Evolutionary conservation across 2,329 filamentous ascomycete species (phyloP), one percentile per base, ranked within the genome.

Genomic region (Huntiella abstrusa): DNA sequence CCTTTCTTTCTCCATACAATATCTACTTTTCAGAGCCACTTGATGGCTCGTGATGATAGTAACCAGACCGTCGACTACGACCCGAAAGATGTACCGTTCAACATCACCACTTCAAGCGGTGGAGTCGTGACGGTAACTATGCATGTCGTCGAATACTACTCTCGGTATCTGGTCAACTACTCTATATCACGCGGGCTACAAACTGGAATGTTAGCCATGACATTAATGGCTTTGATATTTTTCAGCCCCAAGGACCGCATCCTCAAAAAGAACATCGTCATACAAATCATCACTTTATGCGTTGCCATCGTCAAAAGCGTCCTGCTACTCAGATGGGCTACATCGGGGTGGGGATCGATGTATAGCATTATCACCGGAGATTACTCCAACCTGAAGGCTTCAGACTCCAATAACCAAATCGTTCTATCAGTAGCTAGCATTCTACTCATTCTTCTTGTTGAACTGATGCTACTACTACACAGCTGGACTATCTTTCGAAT

Each of bases 181-280:
- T 58, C 57, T 56, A 75, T 83, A 64, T 79, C 77, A 60, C 83
- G 79, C 57, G 77, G 73, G 45, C 62, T 70, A 13, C 82, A 88
- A 58, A 67, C 86, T 44, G 83, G 83, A 28, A 74, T 80, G 17
- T 74, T 72, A 41, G 52, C 78, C 48, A 61, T 80, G 50, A 71
- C 85, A 55, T 64, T 87, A 13, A 53, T 80, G 38, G 66, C 81
- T 28, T 63, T 87, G 2, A 61, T 85, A 8, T 55, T 79, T 49
- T 68, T 87, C 58, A 86, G 82, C 0, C 73, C 73, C 15, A 58
- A 65, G 0, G 65, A 73, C 52, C 85, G 83, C 58, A 71, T 82
- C 50, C 63, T 64, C 45, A 77, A 78, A 1, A 56, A 66, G 0
- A 69, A 83, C 15, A 82, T 81, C 57, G 55, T 77, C 52, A 64